Evolutionary conservation across 2,329 filamentous ascomycete species (phyloP), one percentile per base, ranked within the genome.

Genomic region (Thelonectria olida): DNA sequence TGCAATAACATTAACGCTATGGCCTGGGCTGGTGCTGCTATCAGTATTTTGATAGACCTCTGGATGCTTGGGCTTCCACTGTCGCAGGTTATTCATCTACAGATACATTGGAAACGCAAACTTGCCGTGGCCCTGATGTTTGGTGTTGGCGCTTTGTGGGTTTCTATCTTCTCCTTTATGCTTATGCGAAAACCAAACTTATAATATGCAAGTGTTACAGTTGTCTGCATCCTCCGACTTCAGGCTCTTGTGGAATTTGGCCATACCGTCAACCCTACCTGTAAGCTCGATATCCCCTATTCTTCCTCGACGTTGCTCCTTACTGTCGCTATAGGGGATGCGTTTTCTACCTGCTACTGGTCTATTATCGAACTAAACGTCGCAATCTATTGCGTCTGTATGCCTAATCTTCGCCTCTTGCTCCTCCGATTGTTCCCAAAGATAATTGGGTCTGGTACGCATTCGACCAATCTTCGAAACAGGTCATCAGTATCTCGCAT

Each of bases 41-140:
- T 85, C 52, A 84, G 82, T 58, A 86, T 88, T 47, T 72, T 72
- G 0, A 73, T 85, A 20, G 85, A 88, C 61, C 9, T 84, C 2
- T 82, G 81, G 77, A 82, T 87, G 67, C 75, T 88, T 20, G 78
- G 72, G 0, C 73, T 88, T 7, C 85, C 86, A 0, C 68, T 86
- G 5, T 79, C 77, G 19, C 78, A 83, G 47, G 65, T 86, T 3
- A 67, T 71, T 23, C 58, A 72, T 1, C 74, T 85, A 7, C 76
- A 79, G 2, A 59, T 85, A 23, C 77, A 80, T 53, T 80, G 77
- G 74, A 81, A 77, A 67, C 84, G 82, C 72, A 85, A 83, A 72
- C 39, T 81, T 17, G 76, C 80, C 17, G 78, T 85, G 5, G 73
- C 74, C 9, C 61, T 83, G 59, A 85, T 86, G 82, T 85, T 86